Base-by-base conservation (phyloP, 148 eudicot species). In the Heliosperma pusillum region DNA sequence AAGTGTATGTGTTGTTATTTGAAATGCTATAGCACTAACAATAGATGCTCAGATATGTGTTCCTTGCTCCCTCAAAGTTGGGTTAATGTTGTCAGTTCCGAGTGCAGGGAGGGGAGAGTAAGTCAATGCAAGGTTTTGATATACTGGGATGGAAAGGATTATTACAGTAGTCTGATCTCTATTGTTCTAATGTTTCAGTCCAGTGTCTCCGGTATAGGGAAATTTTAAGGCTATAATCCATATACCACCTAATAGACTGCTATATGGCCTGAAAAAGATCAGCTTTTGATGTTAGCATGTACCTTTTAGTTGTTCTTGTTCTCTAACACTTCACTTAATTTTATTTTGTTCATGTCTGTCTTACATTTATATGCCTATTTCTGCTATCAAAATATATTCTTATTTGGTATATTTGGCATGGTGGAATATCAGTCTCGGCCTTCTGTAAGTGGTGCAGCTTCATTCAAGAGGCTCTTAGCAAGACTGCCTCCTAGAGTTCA, bases 401-500 rank as follows among this genome's bases (percentile, higher is more conserved):
- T n/a, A n/a, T n/a, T n/a, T n/a, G n/a, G n/a, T n/a, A n/a, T n/a
- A n/a, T n/a, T n/a, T n/a, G n/a, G n/a, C n/a, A n/a, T n/a, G n/a
- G n/a, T n/a, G n/a, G n/a, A n/a, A n/a, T n/a, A n/a, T n/a, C n/a
- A n/a, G n/a, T n/a, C n/a, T n/a, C n/a, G n/a, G n/a, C n/a, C n/a
- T n/a, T n/a, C n/a, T n/a, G n/a, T n/a, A n/a, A n/a, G n/a, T n/a
- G n/a, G n/a, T n/a, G n/a, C n/a, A n/a, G n/a, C n/a, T n/a, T n/a
- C n/a, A n/a, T n/a, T n/a, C 81, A 95, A 95, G 86, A 75, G 83
- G 69, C 93, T 95, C 79, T 87, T 90, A 72, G 99, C 93, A 61
- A 86, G 83, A 77, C 82, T 95, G 79, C 99, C 99, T 57, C 97
- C 99, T 29, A 84, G 96, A 78, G 94, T 95, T 79, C 90, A 90